Conservation (phyloP, 2,329 filamentous ascomycete species). For the Sporothrix sp. region DNA sequence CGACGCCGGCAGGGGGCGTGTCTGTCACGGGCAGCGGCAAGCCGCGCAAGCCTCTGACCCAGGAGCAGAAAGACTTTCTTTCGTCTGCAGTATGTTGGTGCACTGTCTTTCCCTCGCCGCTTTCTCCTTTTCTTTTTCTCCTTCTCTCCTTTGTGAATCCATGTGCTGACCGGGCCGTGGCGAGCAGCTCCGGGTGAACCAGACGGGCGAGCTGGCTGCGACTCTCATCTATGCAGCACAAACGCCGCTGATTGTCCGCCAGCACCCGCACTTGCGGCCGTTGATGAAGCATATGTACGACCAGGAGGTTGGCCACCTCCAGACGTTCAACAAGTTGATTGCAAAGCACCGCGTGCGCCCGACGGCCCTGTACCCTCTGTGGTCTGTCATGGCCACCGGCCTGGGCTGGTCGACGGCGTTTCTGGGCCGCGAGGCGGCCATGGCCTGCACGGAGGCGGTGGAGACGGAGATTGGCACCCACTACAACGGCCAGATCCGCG, state of each 20-base stretch:
- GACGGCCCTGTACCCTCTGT: slow-evolving; percentile 84
- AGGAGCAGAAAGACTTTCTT: slow-evolving; percentile 63
- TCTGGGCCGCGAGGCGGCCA: slow-evolving; percentile 85
- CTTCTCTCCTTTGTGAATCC: no score
- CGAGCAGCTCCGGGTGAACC: slow-evolving; percentile 90
- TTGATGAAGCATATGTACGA: slow-evolving; percentile 98
- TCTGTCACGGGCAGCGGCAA: slow-evolving; percentile 14
- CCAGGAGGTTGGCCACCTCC: slow-evolving; percentile 82
- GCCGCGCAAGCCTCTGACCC: slow-evolving; percentile 51
- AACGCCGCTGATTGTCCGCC: slow-evolving; percentile 66
- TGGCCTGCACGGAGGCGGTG: slow-evolving; percentile 97
- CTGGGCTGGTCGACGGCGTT: slow-evolving; percentile 85
- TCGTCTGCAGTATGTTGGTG: slow-evolving; percentile 52
- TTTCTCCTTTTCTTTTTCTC: no score
- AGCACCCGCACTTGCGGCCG: slow-evolving; percentile 77
- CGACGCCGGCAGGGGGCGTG: neutral
- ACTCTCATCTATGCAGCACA: slow-evolving; percentile 90
- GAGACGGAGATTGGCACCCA: slow-evolving; percentile 96
- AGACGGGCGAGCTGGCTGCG: slow-evolving; percentile 94
- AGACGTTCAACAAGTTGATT: slow-evolving; percentile 74
- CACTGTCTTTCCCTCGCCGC: neutral
- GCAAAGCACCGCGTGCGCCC: slow-evolving; percentile 83
- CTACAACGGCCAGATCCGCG: slow-evolving; percentile 86
- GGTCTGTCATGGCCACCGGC: slow-evolving; percentile 68
- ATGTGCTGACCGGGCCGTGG: no score